Conservation (phyloP, 108 stramenopile genomes). For the Pseudonitzschia pungens region DNA sequence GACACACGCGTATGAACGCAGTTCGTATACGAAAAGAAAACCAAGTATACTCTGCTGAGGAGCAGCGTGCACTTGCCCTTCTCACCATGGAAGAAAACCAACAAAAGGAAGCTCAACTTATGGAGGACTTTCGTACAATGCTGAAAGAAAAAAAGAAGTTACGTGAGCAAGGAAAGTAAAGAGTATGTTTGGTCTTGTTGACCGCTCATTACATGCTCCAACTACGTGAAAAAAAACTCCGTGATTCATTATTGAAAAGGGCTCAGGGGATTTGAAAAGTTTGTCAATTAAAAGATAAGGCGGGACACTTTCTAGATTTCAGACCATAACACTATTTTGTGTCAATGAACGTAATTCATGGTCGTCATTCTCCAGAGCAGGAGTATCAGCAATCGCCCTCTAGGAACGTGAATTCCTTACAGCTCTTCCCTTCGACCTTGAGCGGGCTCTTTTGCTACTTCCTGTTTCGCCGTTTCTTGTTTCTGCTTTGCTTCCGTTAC, state of each 20-base stretch:
- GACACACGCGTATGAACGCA: conserved; percentile 98
- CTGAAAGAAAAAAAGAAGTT: conserved; percentile 71
- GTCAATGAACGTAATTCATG: not conserved
- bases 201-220: not conserved
- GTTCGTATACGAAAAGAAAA: conserved; percentile 99
- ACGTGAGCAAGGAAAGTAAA: conserved; percentile 33
- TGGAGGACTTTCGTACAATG: conserved; percentile 91
- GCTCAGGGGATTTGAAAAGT: not conserved
- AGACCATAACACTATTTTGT: not conserved
- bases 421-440: not conserved
- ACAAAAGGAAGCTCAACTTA: conserved; percentile 92
- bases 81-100: conserved; percentile 98
- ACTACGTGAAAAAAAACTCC: too few species aligned
- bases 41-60: conserved; percentile 98
- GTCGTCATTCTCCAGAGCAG: not conserved
- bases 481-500: not conserved
- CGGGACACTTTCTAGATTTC: not conserved
- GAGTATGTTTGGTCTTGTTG: not conserved
- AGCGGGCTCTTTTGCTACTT: too few species aligned
- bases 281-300: not conserved
- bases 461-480: not conserved
- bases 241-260: too few species aligned
- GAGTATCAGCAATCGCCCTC: not conserved
- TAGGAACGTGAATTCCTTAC: not conserved
- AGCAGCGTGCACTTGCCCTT: conserved; percentile 95